phyloP scores from a whole-genome alignment of 1,284 basidiomycete genomes.

The Kalmanozyma brasiliensis region DNA sequence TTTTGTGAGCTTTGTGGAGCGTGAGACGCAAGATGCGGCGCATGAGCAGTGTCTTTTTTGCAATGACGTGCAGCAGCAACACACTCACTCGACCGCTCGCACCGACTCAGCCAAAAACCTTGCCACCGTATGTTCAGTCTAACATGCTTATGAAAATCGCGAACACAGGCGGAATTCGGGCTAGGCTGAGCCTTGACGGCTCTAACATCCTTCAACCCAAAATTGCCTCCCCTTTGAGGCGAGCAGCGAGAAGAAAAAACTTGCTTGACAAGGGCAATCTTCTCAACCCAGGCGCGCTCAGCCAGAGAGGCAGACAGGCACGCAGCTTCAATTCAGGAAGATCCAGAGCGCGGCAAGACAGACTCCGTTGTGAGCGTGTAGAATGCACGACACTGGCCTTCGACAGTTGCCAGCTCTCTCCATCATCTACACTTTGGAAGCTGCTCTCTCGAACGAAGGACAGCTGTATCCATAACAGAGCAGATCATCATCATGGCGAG shows the following conservation, averaged over 20 bases:
- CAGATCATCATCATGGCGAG: constrained; percentile 52
- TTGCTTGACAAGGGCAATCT: constrained; percentile 10
- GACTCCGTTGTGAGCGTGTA: too few relatives aligned
- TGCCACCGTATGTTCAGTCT: constrained; percentile 21
- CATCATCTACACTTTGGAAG: constrained; percentile 16
- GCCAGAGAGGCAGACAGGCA: constrained; percentile 3
- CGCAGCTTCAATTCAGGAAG: neutral
- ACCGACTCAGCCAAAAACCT: constrained; percentile 24
- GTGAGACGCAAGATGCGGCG: constrained; percentile 10
- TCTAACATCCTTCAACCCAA: too few relatives aligned
- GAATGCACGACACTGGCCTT: too few relatives aligned
- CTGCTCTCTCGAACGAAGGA: constrained; percentile 5
- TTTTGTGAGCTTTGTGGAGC: constrained; percentile 18
- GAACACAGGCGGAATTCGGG: constrained; percentile 1
- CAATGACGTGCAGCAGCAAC: constrained; percentile 17
- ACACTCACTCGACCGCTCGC: too few relatives aligned
- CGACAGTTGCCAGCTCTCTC: neutral
- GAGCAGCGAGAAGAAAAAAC: constrained; percentile 20
- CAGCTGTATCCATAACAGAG: constrained; percentile 1
- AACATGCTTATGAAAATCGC: constrained; percentile 7
- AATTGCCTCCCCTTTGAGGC: too few relatives aligned
- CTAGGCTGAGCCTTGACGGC: too few relatives aligned
- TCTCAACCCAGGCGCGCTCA: neutral
- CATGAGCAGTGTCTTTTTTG: constrained; percentile 11
- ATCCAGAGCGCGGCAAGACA: neutral